phyloP scores from a whole-genome alignment of 305 asterid species.

The Fraxinus nigra region DNA sequence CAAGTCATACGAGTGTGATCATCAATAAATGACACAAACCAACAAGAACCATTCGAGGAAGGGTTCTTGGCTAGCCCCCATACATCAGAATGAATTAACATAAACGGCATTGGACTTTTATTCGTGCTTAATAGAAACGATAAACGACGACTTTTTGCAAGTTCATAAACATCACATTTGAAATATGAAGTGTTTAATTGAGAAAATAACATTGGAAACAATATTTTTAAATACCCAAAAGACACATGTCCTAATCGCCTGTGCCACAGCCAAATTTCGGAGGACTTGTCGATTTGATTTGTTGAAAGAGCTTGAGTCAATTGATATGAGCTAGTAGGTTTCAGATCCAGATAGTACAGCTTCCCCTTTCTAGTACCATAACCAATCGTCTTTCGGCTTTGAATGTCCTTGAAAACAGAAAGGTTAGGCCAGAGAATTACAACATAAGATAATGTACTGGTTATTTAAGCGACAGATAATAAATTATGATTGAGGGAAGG shows the following conservation, averaged over 20 bases:
- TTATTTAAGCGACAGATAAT: constrained; percentile 2
- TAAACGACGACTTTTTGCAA: background rate
- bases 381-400: background rate
- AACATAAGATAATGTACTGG: background rate
- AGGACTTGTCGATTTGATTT: background rate
- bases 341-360: background rate
- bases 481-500: background rate
- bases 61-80: background rate
- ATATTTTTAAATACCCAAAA: constrained; percentile 2
- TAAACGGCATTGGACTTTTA: background rate
- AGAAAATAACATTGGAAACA: background rate
- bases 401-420: background rate
- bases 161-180: background rate
- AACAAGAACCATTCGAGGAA: background rate
- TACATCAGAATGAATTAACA: background rate
- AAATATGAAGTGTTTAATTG: background rate
- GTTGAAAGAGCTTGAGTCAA: background rate
- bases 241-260: background rate
- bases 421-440: background rate
- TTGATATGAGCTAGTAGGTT: background rate
- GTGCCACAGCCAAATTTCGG: background rate
- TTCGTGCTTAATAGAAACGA: background rate
- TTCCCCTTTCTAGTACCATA: background rate
- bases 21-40: background rate
- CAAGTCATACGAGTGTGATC: background rate